Evolutionary conservation across 257 asterid species (phyloP), one percentile per base, ranked within the genome.

Genomic region (Solanum tacnaense): DNA sequence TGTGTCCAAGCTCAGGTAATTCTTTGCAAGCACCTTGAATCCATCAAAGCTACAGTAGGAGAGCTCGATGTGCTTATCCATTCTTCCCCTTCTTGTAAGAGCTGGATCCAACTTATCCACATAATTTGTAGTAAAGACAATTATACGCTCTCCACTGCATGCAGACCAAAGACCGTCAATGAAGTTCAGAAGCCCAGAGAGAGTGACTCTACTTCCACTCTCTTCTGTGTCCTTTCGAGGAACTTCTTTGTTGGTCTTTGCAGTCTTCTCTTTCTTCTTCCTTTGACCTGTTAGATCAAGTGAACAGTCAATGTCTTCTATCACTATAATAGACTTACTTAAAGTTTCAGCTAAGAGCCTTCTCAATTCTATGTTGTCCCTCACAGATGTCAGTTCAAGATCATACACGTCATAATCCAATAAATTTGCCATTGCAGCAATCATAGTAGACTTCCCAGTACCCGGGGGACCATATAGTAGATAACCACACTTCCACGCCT

Each of bases 21-120:
- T 88, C 81, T 60, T 88, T 27, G 90, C 90, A 27, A 86, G 90
- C 27, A 88, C 90, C 83, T 85, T 88, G 46, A 88, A 88, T 79
- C 90, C 90, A 86, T 88, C 88, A 60, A 86, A 86, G 29, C 38
- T 89, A 65, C 86, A 86, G 84, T 89, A 89, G 13, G 91, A 89
- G 21, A 89, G 70, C 60, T 89, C 82, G 38, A 89, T 86, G 18
- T 89, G 86, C 87, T 89, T 86, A 74, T 89, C 91, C 91, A 89
- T 89, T 86, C 89, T 56, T 29, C 91, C 91, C 39, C 86, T 67
- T 41, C 91, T 86, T 6, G 89, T 89, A 31, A 89, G 87, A 52
- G 85, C 86, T 10, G 87, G 91, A 52, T 86, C 89, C 56, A 89
- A 75, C 74, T 86, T 88, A 36, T 89, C 86, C 13, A 86, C 82